phyloP scores from a whole-genome alignment of 345 rosid species.

The Raphanus raphanistrum region DNA sequence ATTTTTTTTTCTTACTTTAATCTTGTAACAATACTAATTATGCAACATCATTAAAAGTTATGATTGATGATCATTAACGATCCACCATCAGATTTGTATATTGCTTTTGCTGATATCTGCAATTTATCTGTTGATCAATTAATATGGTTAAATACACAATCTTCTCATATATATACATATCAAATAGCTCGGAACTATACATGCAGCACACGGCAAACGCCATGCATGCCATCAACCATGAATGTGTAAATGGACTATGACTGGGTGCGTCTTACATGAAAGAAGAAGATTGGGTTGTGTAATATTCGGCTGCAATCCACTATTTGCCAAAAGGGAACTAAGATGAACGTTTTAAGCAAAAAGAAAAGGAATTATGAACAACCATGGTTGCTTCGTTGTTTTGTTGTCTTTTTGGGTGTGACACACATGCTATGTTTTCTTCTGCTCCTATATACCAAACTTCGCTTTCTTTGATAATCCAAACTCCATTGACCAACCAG shows the following conservation, averaged over 20 bases:
- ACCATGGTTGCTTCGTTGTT: conserved; percentile 39
- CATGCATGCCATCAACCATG: neutral
- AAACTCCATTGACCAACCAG: neutral
- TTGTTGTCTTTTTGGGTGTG: conserved; percentile 32
- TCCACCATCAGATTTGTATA: neutral
- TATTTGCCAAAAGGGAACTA: conserved; percentile 30
- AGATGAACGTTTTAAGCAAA: conserved; percentile 29
- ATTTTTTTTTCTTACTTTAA: too few species aligned
- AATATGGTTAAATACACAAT: neutral
- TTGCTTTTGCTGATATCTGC: neutral
- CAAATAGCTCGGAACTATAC: neutral
- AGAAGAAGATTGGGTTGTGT: neutral
- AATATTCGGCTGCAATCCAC: conserved; percentile 37
- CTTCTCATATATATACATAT: neutral
- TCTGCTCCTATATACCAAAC: neutral
- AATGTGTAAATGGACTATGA: neutral
- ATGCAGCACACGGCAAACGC: neutral
- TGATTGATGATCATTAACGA: neutral
- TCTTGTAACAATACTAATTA: neutral
- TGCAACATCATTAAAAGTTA: neutral
- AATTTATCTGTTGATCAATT: neutral
- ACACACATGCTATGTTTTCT: conserved; percentile 29
- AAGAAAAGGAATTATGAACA: conserved; percentile 8
- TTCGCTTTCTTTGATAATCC: neutral
- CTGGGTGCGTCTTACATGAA: neutral